A percentile compares a stretch with the other conserved stretches of the same genome.
phyloP scores from a whole-genome alignment of 345 rosid species.

The Psidium friedrichsthalianum region DNA sequence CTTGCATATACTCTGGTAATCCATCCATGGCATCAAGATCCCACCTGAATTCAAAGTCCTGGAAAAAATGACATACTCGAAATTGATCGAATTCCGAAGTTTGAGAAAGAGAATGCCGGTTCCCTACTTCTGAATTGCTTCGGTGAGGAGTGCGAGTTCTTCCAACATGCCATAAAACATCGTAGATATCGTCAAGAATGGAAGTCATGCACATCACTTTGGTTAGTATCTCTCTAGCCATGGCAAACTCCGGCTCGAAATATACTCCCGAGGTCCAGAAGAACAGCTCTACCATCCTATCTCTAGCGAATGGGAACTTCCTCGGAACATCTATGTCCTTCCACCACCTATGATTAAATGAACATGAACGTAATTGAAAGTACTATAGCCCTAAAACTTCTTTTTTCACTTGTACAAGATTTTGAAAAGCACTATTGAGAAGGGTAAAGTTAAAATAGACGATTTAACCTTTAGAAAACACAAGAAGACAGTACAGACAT shows the following conservation, averaged over 20 bases:
- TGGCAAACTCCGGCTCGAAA: background rate
- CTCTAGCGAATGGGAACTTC: slow-evolving; percentile 8
- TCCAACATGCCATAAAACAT: background rate
- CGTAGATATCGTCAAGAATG: background rate
- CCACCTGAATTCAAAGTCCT: background rate
- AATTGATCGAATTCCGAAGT: background rate
- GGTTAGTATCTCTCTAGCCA: background rate
- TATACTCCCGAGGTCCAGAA: slow-evolving; percentile 1
- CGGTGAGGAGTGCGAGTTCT: background rate
- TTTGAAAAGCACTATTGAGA: background rate
- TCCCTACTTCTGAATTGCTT: background rate
- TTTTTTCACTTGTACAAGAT: background rate
- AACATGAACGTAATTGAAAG: background rate
- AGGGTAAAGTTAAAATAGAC: background rate
- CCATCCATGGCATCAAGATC: background rate
- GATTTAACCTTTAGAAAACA: background rate
- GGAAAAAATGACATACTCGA: background rate
- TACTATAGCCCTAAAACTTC: background rate
- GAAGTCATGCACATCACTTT: background rate
- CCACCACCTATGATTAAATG: slow-evolving; percentile 8
- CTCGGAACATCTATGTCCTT: slow-evolving; percentile 1
- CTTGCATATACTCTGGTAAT: background rate
- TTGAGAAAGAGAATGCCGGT: background rate
- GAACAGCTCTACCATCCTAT: slow-evolving; percentile 5
- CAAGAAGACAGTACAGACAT: background rate